These are phyloP conservation scores for Alloascoidea hylecoeti DNA, from an alignment of 805 yeast species.

Conservation along the genomic window DNA sequence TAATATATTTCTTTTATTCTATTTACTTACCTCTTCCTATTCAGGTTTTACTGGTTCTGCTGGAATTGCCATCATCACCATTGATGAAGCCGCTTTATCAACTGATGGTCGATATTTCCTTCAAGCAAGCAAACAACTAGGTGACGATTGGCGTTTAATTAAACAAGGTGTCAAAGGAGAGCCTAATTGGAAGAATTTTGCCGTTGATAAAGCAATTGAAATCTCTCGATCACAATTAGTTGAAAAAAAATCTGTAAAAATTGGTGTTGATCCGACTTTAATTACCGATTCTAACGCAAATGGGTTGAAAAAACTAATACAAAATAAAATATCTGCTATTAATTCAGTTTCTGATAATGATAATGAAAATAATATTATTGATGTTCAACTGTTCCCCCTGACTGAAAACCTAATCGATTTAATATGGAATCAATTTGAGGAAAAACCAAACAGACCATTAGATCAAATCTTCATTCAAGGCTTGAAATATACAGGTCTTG, in stretches of 20 bases:
- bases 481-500: constrained; percentile 49
- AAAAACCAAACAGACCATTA: constrained; percentile 39
- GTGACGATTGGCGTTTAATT: constrained; percentile 62
- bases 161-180: constrained; percentile 64
- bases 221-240: too few species aligned
- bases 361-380: constrained; percentile 5
- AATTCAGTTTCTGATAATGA: not conserved
- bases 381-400: constrained; percentile 33
- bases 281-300: constrained; percentile 29
- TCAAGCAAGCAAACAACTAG: constrained; percentile 80
- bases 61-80: constrained; percentile 78
- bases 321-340: too few species aligned
- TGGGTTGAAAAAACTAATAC: too few species aligned
- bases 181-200: constrained; percentile 68
- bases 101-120: constrained; percentile 93
- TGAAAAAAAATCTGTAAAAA: constrained; percentile 28
- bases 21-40: not conserved
- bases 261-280: constrained; percentile 78
- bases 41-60: constrained; percentile 73
- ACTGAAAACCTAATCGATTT: constrained; percentile 56
- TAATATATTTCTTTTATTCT: not conserved
- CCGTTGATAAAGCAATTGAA: not conserved
- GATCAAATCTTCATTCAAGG: constrained; percentile 36
- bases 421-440: constrained; percentile 61
- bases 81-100: constrained; percentile 58